phyloP scores from a whole-genome alignment of 2,329 filamentous ascomycete species.

The Phyllosticta citrichinensis region DNA sequence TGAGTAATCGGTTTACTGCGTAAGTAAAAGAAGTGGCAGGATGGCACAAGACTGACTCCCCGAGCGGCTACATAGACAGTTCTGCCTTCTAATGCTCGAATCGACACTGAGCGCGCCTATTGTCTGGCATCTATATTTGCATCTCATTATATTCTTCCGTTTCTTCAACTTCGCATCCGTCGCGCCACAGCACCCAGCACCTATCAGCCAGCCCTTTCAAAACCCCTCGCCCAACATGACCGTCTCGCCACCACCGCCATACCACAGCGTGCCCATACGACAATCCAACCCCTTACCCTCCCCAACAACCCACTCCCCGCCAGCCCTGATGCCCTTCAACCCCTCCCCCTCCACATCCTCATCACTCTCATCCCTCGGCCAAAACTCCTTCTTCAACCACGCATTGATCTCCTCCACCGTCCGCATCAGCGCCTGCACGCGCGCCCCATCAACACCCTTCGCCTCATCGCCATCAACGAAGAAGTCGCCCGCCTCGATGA shows the following conservation, averaged over 20 bases:
- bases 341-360: too few species aligned
- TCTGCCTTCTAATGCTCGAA: too few species aligned
- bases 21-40: too few species aligned
- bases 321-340: conserved; percentile 28
- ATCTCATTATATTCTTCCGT: too few species aligned
- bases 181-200: too few species aligned
- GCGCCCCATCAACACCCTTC: conserved; percentile 34
- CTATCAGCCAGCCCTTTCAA: too few species aligned
- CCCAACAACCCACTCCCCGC: conserved; percentile 78
- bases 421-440: conserved; percentile 54
- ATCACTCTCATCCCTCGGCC: conserved; percentile 42
- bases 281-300: conserved; percentile 72
- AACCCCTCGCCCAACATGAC: conserved; percentile 46
- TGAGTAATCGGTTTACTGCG: too few species aligned
- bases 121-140: too few species aligned
- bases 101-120: too few species aligned
- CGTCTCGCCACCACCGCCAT: conserved; percentile 64
- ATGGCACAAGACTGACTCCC: too few species aligned
- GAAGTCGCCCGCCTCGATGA: conserved; percentile 57
- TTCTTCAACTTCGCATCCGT: too few species aligned
- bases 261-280: conserved; percentile 71
- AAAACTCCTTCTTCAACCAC: conserved; percentile 62
- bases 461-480: conserved; percentile 11
- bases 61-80: too few species aligned
- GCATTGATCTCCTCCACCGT: conserved; percentile 67